These are phyloP conservation scores for Prunus salicina DNA, from an alignment of 306 rosid species.

Conservation along the genomic window DNA sequence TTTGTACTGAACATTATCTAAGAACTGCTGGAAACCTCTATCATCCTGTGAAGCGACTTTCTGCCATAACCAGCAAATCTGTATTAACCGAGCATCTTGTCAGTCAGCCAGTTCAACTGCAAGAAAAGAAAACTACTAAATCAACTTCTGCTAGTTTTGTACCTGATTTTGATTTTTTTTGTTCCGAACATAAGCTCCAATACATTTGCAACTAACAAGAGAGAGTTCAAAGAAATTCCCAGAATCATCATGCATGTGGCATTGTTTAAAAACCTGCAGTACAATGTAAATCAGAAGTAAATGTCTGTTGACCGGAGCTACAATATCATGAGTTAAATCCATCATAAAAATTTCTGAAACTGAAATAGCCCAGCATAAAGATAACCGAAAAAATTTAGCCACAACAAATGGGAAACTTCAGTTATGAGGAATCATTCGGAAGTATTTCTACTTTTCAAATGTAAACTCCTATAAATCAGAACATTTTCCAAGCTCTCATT, in stretches of 20 bases:
- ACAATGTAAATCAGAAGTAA: neutral
- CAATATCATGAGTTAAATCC: no score
- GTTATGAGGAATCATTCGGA: neutral
- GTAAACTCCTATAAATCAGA: neutral
- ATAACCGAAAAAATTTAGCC: no score
- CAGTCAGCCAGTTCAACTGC: constrained; percentile 10
- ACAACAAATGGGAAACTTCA: neutral
- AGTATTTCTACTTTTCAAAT: neutral
- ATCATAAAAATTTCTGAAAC: no score
- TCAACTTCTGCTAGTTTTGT: constrained; percentile 3
- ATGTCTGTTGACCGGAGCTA: neutral
- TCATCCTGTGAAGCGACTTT: constrained; percentile 42
- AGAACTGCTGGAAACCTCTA: constrained; percentile 46
- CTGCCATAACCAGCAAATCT: constrained; percentile 87
- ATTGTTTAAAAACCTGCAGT: constrained; percentile 71
- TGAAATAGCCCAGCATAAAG: no score
- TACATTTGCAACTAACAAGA: constrained; percentile 87
- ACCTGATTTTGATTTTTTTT: constrained; percentile 98
- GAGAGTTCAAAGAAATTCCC: constrained; percentile 83
- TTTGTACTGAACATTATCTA: constrained; percentile 51
- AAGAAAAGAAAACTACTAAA: neutral
- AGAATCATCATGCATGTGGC: constrained; percentile 44
- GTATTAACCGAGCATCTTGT: constrained; percentile 27
- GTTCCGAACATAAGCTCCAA: constrained; percentile 90
- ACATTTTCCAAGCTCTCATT: neutral